Base-by-base conservation (phyloP, 176 grass and related monocot genomes). In the Zea luxurians region DNA sequence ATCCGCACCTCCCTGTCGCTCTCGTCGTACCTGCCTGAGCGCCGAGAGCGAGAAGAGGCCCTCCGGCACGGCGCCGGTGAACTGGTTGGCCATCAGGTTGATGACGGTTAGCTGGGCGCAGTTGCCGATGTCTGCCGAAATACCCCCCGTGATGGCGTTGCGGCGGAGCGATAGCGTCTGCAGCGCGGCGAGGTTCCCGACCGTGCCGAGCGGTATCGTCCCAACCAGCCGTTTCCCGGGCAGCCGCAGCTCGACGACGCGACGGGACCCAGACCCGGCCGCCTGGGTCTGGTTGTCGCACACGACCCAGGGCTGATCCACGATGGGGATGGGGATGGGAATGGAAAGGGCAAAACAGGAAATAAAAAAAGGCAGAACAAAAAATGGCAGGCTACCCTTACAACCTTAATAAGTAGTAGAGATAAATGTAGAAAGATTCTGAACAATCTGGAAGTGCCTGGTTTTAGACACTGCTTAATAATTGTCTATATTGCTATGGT, bases 131-230 rank as follows among this genome's bases (percentile, higher is more conserved):
- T 97, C 94, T 2, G 48, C 63, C 0, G 91, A 91, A 54, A 97
- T 88, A 4, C 8, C 49, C 10, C 91, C 94, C 34, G 69, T 71
- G 61, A 97, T 82, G 50, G 10, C 53, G 82, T 97, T 97, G 75
- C 73, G 66, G 37, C 94, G 89, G 44, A 97, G 87, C 37, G 89
- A 93, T 6, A 97, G 87, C 27, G 54, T 50, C 67, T 8, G 54
- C 54, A 97, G 87, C 6, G 89, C 89, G 11, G 94, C 94, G 16
- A 97, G 94, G 73, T 92, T 97, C 4, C 91, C 94, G 5, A 97
- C n/a, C 12, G 91, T 85, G 16, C 80, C 87, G 1, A 5, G 21
- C 1, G 94, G 94, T 2, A 97, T 75, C 67, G 50, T 4, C 1
- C 91, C 89, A 0, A 1, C 0, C 7, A 97, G 86, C 1, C 61